Percentiles rank a stretch among this genome's conserved stretches.
phyloP scores from a whole-genome alignment of 257 asterid genomes.

The Apocynum venetum region DNA sequence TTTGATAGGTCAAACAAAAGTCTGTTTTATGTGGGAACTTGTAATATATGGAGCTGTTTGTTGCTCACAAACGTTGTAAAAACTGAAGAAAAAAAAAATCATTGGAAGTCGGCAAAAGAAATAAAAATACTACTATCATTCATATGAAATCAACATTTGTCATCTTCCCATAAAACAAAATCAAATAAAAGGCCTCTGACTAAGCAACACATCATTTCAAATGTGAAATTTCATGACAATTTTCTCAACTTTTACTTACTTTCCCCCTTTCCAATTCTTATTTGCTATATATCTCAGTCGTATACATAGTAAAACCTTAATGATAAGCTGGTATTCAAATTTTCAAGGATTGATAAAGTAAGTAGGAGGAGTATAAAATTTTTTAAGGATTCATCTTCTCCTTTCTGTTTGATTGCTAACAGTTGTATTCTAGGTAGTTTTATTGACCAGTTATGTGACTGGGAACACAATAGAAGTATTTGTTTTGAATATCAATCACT shows the following conservation, averaged over 20 bases:
- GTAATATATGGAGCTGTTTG: background rate
- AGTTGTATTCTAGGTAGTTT: too few species aligned
- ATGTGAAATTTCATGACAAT: slow-evolving; percentile 7
- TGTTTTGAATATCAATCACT: background rate
- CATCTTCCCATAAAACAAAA: background rate
- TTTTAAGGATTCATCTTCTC: too few species aligned
- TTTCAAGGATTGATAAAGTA: background rate
- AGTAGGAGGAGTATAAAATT: too few species aligned
- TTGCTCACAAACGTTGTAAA: slow-evolving; percentile 1
- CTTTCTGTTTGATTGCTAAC: too few species aligned
- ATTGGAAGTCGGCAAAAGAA: background rate
- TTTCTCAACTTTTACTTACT: background rate
- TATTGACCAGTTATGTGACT: too few species aligned
- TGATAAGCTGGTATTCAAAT: background rate
- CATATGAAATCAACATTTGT: background rate
- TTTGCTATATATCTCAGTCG: background rate
- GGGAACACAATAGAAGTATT: too few species aligned
- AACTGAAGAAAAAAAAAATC: background rate
- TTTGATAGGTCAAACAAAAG: too few species aligned
- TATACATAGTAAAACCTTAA: background rate
- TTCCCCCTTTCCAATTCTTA: background rate
- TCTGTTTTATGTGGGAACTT: too few species aligned
- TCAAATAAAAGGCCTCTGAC: slow-evolving; percentile 1
- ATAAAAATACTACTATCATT: background rate
- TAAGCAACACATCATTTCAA: slow-evolving; percentile 11